These are phyloP conservation scores for Paecilomyces variotii DNA, from an alignment of 2,329 filamentous ascomycete genomes.

Conservation along the genomic window DNA sequence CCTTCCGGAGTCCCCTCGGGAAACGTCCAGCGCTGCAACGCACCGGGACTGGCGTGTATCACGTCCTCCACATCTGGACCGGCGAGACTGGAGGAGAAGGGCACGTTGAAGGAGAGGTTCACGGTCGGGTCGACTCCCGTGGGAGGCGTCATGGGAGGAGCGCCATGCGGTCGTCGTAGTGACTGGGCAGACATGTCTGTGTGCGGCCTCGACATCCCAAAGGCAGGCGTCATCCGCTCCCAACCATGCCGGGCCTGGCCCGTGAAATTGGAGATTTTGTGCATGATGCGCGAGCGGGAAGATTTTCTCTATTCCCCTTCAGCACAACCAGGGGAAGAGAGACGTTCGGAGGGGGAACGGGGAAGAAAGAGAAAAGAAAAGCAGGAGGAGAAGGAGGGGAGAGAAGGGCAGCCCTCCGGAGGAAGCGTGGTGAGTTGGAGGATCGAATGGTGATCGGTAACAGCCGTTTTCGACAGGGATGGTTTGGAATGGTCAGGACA, in stretches of 20 bases:
- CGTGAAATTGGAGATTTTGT: constrained; percentile 62
- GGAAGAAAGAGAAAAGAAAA: constrained; percentile 5
- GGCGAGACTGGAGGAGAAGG: constrained; percentile 84
- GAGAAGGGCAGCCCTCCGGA: not conserved
- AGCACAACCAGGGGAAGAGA: constrained; percentile 23
- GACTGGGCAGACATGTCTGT: constrained; percentile 47
- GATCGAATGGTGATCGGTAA: constrained; percentile 1
- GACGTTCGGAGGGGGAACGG: constrained; percentile 7
- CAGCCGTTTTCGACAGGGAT: constrained; percentile 27
- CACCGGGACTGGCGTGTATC: constrained; percentile 80
- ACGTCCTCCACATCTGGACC: constrained; percentile 93
- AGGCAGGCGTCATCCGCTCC: constrained; percentile 60
- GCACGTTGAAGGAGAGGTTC: constrained; percentile 94
- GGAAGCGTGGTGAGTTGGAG: not conserved
- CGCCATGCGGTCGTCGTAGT: constrained; percentile 47
- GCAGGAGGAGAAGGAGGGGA: not conserved
- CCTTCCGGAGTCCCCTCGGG: constrained; percentile 78
- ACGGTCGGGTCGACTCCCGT: constrained; percentile 68
- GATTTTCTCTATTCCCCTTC: constrained; percentile 27
- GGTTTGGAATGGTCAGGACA: constrained; percentile 10
- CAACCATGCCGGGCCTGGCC: constrained; percentile 59
- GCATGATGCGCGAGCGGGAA: constrained; percentile 41
- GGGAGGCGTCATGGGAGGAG: constrained; percentile 52
- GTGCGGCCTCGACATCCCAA: constrained; percentile 54
- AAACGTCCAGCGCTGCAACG: constrained; percentile 87